A percentile compares a stretch with the other conserved stretches of the same genome.
phyloP scores from a whole-genome alignment of 441 rosid species.

The Sinapis alba region DNA sequence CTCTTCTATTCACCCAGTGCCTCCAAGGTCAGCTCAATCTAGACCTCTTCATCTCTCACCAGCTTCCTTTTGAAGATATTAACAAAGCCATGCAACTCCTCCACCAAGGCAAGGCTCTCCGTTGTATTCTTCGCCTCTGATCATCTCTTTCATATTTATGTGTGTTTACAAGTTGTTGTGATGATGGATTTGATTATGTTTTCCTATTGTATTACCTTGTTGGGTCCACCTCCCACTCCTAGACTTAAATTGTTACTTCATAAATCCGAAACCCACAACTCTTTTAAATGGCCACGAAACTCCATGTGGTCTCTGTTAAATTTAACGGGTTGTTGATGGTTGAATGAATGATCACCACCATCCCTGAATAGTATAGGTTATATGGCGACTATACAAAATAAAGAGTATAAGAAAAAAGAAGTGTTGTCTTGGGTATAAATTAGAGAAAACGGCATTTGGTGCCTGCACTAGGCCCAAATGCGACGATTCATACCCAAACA shows the following conservation, averaged over 20 bases:
- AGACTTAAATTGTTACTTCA: neutral
- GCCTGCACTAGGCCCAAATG: too few species aligned
- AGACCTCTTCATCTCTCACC: conserved; percentile 59
- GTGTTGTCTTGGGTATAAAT: too few species aligned
- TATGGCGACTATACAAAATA: neutral
- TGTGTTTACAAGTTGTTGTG: neutral
- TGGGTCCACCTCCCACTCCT: neutral
- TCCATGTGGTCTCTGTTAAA: neutral
- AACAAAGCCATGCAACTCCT: conserved; percentile 61
- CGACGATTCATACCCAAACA: too few species aligned
- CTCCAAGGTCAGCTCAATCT: conserved; percentile 45
- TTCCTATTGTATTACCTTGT: neutral
- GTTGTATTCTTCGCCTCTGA: conserved; percentile 43
- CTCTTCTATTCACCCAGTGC: conserved; percentile 35
- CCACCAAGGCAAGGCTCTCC: conserved; percentile 53
- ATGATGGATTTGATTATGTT: neutral
- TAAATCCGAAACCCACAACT: neutral
- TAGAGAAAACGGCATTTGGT: too few species aligned
- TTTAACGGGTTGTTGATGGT: neutral
- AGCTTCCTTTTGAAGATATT: conserved; percentile 56
- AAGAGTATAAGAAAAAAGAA: too few species aligned
- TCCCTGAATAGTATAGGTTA: neutral
- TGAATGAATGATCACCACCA: neutral
- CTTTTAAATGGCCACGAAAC: neutral
- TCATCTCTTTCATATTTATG: neutral